A percentile compares a stretch with the other conserved stretches of the same genome.
Evolutionary conservation across 768 basidiomycete genomes (phyloP).

Genomic region (Dacryopinax spathularia): DNA sequence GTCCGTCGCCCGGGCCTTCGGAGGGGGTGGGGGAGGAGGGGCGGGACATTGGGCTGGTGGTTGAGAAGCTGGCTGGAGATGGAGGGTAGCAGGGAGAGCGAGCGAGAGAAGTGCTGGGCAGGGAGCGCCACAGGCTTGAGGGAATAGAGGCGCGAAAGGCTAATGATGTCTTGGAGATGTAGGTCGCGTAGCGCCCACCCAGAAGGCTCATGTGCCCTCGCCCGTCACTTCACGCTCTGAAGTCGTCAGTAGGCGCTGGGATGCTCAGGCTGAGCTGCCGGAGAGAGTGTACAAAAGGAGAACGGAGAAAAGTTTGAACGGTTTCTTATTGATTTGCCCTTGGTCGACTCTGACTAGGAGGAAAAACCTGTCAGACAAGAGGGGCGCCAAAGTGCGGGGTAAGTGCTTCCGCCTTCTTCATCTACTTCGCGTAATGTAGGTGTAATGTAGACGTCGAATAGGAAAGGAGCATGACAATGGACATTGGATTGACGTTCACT

Average conservation of each 20-base stretch:
- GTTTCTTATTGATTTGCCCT: too few species aligned
- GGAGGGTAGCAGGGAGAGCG: not conserved
- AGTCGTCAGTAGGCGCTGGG: not conserved
- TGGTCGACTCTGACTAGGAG: too few species aligned
- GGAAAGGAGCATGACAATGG: not conserved
- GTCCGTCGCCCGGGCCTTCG: not conserved
- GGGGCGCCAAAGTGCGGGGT: not conserved
- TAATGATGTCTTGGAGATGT: not conserved
- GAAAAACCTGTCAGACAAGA: constrained; percentile 3
- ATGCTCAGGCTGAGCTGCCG: not conserved
- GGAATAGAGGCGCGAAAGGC: not conserved
- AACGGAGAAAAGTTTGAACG: too few species aligned
- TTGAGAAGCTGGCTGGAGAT: not conserved
- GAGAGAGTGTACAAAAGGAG: not conserved
- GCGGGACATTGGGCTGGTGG: constrained; percentile 4
- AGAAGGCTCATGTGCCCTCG: not conserved
- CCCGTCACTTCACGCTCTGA: too few species aligned
- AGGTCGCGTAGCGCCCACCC: not conserved
- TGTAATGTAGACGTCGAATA: not conserved
- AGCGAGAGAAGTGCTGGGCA: too few species aligned
- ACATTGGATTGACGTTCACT: not conserved
- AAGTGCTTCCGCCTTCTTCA: not conserved
- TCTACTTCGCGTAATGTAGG: not conserved
- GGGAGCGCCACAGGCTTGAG: not conserved
- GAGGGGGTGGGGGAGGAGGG: constrained; percentile 1